phyloP scores from a whole-genome alignment of 202 grass and related monocot genomes.

The Elaeis oleifera region DNA sequence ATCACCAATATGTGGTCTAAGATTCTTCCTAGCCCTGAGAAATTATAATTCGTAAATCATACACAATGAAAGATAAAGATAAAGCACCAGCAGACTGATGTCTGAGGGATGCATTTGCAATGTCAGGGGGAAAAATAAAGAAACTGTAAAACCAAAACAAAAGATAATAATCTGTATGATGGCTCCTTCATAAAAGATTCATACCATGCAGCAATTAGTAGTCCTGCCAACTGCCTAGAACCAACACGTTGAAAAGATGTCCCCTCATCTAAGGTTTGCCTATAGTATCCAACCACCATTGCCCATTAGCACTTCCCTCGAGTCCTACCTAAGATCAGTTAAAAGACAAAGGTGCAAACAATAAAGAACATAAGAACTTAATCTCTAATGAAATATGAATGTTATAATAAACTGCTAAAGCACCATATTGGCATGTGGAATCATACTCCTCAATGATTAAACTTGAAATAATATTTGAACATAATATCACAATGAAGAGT shows the following conservation, averaged over 20 bases:
- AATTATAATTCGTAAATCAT: slow-evolving; percentile 35
- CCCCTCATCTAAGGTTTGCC: slow-evolving; percentile 92
- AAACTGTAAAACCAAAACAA: too few relatives aligned
- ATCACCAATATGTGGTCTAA: slow-evolving; percentile 91
- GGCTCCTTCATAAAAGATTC: slow-evolving; percentile 16
- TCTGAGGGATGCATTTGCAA: too few relatives aligned
- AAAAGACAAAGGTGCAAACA: neutral
- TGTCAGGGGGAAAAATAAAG: too few relatives aligned
- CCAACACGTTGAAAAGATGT: slow-evolving; percentile 82
- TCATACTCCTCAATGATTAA: too few relatives aligned
- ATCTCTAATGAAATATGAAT: too few relatives aligned
- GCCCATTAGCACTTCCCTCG: slow-evolving; percentile 88
- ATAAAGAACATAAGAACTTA: too few relatives aligned
- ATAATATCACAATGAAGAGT: too few relatives aligned
- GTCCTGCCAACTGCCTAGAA: slow-evolving; percentile 87
- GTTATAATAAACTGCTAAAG: too few relatives aligned
- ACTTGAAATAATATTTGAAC: too few relatives aligned
- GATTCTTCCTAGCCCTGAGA: slow-evolving; percentile 75
- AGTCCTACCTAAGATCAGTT: slow-evolving; percentile 75
- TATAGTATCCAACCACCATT: slow-evolving; percentile 98
- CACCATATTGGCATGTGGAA: too few relatives aligned
- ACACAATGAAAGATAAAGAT: slow-evolving; percentile 5
- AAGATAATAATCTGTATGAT: too few relatives aligned
- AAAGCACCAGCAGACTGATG: slow-evolving; percentile 5
- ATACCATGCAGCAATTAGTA: slow-evolving; percentile 94